These are phyloP conservation scores for Anthoceros angustus DNA, from an alignment of 225 moss, liverwort and hornwort genomes.

Conservation along the genomic window DNA sequence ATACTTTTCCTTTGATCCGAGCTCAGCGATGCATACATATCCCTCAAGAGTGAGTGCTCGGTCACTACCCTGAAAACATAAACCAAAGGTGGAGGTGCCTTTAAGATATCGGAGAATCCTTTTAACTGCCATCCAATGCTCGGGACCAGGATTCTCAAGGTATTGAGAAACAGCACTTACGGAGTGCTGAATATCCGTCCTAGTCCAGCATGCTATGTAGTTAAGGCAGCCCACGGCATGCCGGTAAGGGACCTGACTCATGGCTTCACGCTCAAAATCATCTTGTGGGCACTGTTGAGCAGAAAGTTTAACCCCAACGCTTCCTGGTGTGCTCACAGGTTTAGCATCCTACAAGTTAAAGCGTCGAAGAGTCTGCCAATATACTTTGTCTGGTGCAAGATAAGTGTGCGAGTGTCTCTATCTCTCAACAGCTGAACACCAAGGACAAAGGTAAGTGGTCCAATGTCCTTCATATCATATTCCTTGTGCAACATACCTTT, in stretches of 20 bases:
- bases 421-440: background rate
- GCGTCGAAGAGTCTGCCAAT: background rate
- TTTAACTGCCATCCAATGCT: background rate
- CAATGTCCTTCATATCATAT: too few relatives aligned
- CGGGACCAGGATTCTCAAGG: background rate
- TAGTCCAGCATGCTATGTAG: background rate
- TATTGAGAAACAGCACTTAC: background rate
- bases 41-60: background rate
- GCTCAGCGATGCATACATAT: background rate
- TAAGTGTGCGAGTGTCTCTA: background rate
- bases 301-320: background rate
- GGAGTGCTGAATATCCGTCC: background rate
- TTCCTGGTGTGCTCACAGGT: background rate
- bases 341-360: background rate
- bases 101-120: background rate
- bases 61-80: background rate
- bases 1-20: background rate
- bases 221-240: background rate
- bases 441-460: too few relatives aligned
- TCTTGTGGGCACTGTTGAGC: constrained; percentile 1
- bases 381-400: background rate
- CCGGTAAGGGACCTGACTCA: constrained; percentile 1
- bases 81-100: background rate
- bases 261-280: background rate
- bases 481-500: too few relatives aligned